Evolutionary conservation across 345 rosid species (phyloP).

Genomic region (Erysimum cheiranthoides): DNA sequence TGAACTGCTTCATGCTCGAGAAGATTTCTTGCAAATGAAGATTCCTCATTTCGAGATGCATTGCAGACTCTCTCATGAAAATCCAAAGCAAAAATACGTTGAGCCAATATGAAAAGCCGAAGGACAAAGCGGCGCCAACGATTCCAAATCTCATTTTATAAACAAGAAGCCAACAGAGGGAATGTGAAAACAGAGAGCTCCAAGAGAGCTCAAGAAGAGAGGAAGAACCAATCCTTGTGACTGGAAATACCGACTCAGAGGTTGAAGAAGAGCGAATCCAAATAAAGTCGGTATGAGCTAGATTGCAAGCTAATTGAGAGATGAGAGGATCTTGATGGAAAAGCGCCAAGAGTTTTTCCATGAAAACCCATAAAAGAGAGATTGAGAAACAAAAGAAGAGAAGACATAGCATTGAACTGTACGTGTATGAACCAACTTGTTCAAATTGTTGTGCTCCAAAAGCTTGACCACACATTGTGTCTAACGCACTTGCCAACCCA

Average conservation of each 20-base stretch:
- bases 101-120: slow-evolving; percentile 43
- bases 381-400: slow-evolving; percentile 46
- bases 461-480: slow-evolving; percentile 54
- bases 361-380: slow-evolving; percentile 50
- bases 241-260: slow-evolving; percentile 53
- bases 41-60: slow-evolving; percentile 5
- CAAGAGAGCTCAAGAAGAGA: slow-evolving; percentile 44
- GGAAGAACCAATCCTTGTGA: slow-evolving; percentile 51
- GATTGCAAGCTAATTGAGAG: slow-evolving; percentile 48
- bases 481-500: slow-evolving; percentile 55
- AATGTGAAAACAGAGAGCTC: slow-evolving; percentile 37
- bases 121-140: slow-evolving; percentile 52
- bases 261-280: slow-evolving; percentile 46
- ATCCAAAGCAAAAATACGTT: slow-evolving; percentile 45
- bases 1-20: slow-evolving; percentile 38
- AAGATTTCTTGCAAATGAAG: slow-evolving; percentile 11
- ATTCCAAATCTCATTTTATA: slow-evolving; percentile 38
- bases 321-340: slow-evolving; percentile 54
- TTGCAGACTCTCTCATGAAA: slow-evolving; percentile 43
- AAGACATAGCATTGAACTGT: slow-evolving; percentile 47
- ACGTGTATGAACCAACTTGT: slow-evolving; percentile 52
- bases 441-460: slow-evolving; percentile 59
- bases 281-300: slow-evolving; percentile 55
- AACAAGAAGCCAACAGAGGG: slow-evolving; percentile 52
- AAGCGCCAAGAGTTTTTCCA: slow-evolving; percentile 48